phyloP scores from a whole-genome alignment of 1,284 basidiomycete genomes.

The Trametes polyzona region DNA sequence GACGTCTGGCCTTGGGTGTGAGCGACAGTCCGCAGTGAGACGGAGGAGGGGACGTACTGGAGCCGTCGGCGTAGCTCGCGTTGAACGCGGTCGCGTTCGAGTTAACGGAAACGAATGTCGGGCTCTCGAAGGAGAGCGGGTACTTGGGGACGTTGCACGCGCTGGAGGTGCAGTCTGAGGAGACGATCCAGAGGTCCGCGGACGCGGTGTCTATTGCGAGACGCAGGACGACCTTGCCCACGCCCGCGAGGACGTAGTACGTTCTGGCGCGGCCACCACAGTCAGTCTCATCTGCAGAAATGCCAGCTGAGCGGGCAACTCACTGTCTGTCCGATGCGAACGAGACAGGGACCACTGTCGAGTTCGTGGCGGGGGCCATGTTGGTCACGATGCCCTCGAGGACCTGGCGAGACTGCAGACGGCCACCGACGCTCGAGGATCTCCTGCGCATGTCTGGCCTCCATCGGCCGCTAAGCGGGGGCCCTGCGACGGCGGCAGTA shows the following conservation, averaged over 20 bases:
- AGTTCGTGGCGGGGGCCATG: constrained; percentile 27
- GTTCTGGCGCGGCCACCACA: constrained; percentile 48
- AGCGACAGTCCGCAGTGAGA: constrained; percentile 11
- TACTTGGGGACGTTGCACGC: constrained; percentile 67
- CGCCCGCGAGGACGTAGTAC: constrained; percentile 63
- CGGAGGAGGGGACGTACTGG: constrained; percentile 46
- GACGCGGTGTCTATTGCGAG: constrained; percentile 80
- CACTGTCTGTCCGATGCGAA: constrained; percentile 38
- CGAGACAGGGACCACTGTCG: constrained; percentile 33
- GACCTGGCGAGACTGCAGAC: constrained; percentile 22
- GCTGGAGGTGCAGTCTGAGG: constrained; percentile 59
- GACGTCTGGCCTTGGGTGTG: constrained; percentile 45
- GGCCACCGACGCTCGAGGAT: not conserved
- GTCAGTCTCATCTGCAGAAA: not conserved
- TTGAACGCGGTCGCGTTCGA: constrained; percentile 62
- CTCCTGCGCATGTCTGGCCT: constrained; percentile 25
- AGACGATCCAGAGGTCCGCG: constrained; percentile 72
- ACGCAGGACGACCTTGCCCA: constrained; percentile 66
- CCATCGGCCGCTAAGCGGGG: constrained; percentile 18
- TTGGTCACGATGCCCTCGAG: constrained; percentile 30
- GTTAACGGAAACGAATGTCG: constrained; percentile 64
- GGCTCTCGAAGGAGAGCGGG: constrained; percentile 65
- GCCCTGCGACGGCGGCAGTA: constrained; percentile 5
- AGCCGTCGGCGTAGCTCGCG: constrained; percentile 66
- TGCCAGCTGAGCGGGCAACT: constrained; percentile 16